Conservation (phyloP, 768 basidiomycete species). For the Podaxis carcinomalis region DNA sequence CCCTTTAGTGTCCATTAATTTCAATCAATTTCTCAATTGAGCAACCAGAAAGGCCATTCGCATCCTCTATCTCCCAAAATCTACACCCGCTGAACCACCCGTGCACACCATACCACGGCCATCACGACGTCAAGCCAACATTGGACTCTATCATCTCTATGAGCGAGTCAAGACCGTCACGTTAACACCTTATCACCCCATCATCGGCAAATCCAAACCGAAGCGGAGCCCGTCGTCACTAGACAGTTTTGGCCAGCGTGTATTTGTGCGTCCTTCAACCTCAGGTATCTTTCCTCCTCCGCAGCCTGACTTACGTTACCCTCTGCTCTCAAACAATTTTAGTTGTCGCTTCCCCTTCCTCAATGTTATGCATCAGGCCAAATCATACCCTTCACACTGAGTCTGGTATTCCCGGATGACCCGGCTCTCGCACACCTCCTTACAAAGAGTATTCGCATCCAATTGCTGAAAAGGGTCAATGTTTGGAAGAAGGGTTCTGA, state of each 20-base stretch:
- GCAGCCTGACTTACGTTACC: not conserved
- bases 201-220: conserved; percentile 9
- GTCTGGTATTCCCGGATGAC: conserved; percentile 28
- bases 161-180: conserved; percentile 26
- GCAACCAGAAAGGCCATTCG: conserved; percentile 26
- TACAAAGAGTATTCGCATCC: conserved; percentile 26
- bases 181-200: conserved; percentile 20
- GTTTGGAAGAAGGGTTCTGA: conserved; percentile 23
- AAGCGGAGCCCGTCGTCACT: conserved; percentile 5
- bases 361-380: conserved; percentile 35
- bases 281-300: not conserved
- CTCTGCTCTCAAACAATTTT: not conserved
- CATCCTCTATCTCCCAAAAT: conserved; percentile 40
- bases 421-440: conserved; percentile 36
- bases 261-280: conserved; percentile 22
- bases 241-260: conserved; percentile 16
- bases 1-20: not conserved
- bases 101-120: conserved; percentile 27
- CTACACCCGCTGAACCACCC: conserved; percentile 31
- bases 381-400: conserved; percentile 32
- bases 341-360: conserved; percentile 36
- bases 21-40: not conserved
- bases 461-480: conserved; percentile 31
- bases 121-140: conserved; percentile 16
- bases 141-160: conserved; percentile 17